Conservation (phyloP, 2,329 filamentous ascomycete species). For the Fusarium newnesense region DNA sequence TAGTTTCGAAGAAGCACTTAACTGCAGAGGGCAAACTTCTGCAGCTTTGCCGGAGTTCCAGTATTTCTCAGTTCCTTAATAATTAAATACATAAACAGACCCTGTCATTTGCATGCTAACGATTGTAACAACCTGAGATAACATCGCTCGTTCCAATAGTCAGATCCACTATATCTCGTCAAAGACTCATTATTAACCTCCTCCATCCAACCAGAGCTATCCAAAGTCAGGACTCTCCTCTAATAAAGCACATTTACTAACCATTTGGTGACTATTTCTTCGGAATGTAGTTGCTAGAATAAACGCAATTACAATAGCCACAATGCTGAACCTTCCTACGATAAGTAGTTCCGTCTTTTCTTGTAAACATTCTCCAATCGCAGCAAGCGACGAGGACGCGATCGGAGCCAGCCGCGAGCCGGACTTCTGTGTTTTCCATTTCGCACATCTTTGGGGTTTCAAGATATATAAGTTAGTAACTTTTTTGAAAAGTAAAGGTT, state of each 20-base stretch:
- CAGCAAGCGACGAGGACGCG: neutral
- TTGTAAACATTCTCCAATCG: neutral
- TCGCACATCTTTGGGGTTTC: neutral
- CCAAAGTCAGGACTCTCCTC: no score
- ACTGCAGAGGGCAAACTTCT: no score
- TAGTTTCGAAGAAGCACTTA: no score
- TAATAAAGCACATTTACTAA: neutral
- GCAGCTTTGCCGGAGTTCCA: no score
- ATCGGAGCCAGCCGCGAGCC: neutral
- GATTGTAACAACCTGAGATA: no score
- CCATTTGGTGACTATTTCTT: neutral
- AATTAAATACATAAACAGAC: no score
- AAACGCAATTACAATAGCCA: neutral
- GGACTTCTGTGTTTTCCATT: neutral
- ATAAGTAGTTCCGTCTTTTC: neutral
- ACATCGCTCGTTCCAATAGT: no score
- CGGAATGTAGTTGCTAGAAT: neutral
- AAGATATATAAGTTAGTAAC: accelerated
- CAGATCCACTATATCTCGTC: no score
- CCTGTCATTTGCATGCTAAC: no score
- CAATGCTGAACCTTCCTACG: neutral
- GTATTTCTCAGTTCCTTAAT: no score
- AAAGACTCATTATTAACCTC: no score
- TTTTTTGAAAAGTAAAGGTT: accelerated
- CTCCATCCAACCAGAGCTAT: no score